phyloP scores from a whole-genome alignment of 306 rosid species.

The Malus sieversii region DNA sequence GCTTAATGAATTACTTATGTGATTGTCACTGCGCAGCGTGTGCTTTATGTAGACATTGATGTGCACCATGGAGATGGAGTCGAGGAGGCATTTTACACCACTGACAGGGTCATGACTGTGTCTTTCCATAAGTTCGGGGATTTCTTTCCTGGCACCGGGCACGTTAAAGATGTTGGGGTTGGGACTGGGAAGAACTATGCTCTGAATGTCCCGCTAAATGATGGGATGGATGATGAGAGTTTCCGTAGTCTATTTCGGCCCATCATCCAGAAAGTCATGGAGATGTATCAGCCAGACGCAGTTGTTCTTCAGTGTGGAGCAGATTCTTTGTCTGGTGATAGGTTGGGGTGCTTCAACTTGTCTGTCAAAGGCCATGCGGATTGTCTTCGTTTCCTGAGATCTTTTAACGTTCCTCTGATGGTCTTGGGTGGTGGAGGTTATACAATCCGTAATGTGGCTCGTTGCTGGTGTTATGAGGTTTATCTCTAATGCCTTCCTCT shows the following conservation, averaged over 20 bases:
- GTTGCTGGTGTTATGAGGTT: slow-evolving; percentile 98
- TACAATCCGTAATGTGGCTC: slow-evolving; percentile 85
- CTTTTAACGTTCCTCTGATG: slow-evolving; percentile 81
- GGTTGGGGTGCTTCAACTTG: slow-evolving; percentile 88
- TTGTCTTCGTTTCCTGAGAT: slow-evolving; percentile 76
- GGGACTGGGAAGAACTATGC: slow-evolving; percentile 82
- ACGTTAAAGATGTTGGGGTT: slow-evolving; percentile 56
- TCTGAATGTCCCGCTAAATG: slow-evolving; percentile 71
- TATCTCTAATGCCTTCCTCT: neutral
- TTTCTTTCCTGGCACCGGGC: slow-evolving; percentile 91
- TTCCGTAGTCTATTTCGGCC: slow-evolving; percentile 72
- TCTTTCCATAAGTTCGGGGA: slow-evolving; percentile 89
- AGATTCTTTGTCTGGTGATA: slow-evolving; percentile 78
- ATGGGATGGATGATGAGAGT: slow-evolving; percentile 77
- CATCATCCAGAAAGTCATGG: slow-evolving; percentile 71
- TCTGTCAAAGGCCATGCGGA: slow-evolving; percentile 91
- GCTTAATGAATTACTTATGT: neutral
- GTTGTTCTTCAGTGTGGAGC: slow-evolving; percentile 96
- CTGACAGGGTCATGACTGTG: slow-evolving; percentile 90
- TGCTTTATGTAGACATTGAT: slow-evolving; percentile 73
- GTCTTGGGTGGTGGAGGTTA: slow-evolving; percentile 95
- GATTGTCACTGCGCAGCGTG: slow-evolving; percentile 48
- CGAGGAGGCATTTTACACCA: slow-evolving; percentile 94
- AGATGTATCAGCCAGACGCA: slow-evolving; percentile 74
- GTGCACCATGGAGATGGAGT: slow-evolving; percentile 98